Percentiles rank a stretch among this genome's conserved stretches.
These are phyloP conservation scores for Linum lewisii DNA, from an alignment of 345 rosid species.

Conservation along the genomic window DNA sequence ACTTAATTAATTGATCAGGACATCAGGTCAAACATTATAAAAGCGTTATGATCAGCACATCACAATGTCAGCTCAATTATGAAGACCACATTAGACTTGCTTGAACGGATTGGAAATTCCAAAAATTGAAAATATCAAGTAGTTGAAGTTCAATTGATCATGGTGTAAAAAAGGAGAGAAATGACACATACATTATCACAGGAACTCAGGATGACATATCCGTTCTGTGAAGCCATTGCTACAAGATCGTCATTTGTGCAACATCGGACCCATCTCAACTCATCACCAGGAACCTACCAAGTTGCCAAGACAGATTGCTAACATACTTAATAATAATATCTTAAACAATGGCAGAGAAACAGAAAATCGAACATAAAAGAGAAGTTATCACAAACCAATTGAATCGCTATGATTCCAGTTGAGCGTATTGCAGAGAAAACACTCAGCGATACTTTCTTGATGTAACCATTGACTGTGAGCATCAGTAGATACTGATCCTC, in stretches of 20 bases:
- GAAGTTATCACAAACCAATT: constrained; percentile 50
- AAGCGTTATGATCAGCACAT: neutral
- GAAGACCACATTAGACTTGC: neutral
- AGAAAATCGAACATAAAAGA: constrained; percentile 6
- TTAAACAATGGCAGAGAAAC: neutral
- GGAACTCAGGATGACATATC: constrained; percentile 79
- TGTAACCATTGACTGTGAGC: constrained; percentile 94
- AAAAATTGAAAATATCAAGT: neutral
- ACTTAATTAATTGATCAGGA: neutral
- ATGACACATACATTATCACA: constrained; percentile 54
- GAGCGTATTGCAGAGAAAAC: constrained; percentile 80
- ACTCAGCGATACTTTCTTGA: constrained; percentile 86
- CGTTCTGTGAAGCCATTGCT: constrained; percentile 95
- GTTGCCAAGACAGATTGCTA: constrained; percentile 10
- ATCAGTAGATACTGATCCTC: constrained; percentile 76
- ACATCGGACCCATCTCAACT: constrained; percentile 85
- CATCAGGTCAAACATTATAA: too few species aligned
- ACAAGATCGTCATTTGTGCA: constrained; percentile 83
- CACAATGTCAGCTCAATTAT: neutral
- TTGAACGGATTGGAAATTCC: neutral
- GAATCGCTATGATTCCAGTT: constrained; percentile 94
- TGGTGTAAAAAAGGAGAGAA: neutral
- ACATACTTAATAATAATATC: neutral
- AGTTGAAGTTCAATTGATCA: neutral
- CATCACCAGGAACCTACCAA: constrained; percentile 83